phyloP scores from a whole-genome alignment of 2,329 filamentous ascomycete species.

The Pseudogymnoascus sp. region DNA sequence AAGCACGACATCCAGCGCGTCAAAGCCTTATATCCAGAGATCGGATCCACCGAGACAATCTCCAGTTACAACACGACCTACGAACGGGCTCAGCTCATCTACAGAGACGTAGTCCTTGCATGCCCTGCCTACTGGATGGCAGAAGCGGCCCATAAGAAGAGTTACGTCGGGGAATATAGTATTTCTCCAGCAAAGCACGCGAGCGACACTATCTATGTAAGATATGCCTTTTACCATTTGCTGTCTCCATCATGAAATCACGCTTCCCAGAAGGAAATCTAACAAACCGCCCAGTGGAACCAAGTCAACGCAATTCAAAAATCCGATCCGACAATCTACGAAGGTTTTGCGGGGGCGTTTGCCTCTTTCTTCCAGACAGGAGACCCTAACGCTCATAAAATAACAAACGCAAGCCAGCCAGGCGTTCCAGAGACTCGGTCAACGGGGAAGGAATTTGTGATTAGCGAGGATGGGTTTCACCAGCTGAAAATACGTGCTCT shows the following conservation, averaged over 20 bases:
- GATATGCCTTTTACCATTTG: slow-evolving; percentile 17
- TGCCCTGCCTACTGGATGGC: slow-evolving; percentile 55
- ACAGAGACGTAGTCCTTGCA: slow-evolving; percentile 50
- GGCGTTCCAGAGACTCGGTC: slow-evolving; percentile 36
- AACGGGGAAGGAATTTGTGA: slow-evolving; percentile 42
- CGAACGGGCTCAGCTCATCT: slow-evolving; percentile 48
- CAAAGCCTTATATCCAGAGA: slow-evolving; percentile 40
- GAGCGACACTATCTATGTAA: slow-evolving; percentile 49
- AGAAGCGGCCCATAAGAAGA: slow-evolving; percentile 34
- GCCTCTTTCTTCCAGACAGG: slow-evolving; percentile 54
- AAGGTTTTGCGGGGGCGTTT: slow-evolving; percentile 51
- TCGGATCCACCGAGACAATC: slow-evolving; percentile 39
- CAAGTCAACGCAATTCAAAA: slow-evolving; percentile 45
- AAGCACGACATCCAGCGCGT: slow-evolving; percentile 33
- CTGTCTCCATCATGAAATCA: not conserved
- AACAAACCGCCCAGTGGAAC: slow-evolving; percentile 42
- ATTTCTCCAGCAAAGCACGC: slow-evolving; percentile 53
- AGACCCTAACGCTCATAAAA: slow-evolving; percentile 49
- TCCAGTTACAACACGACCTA: slow-evolving; percentile 42
- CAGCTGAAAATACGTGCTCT: slow-evolving; percentile 34
- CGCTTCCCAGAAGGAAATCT: not conserved
- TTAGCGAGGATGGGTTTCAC: slow-evolving; percentile 39
- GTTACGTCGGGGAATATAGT: slow-evolving; percentile 53
- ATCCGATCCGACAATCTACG: slow-evolving; percentile 45
- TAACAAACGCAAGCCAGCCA: slow-evolving; percentile 38